Evolutionary conservation across 139 green algal genomes (phyloP).

Genomic region (Chlamydomonas sp.): DNA sequence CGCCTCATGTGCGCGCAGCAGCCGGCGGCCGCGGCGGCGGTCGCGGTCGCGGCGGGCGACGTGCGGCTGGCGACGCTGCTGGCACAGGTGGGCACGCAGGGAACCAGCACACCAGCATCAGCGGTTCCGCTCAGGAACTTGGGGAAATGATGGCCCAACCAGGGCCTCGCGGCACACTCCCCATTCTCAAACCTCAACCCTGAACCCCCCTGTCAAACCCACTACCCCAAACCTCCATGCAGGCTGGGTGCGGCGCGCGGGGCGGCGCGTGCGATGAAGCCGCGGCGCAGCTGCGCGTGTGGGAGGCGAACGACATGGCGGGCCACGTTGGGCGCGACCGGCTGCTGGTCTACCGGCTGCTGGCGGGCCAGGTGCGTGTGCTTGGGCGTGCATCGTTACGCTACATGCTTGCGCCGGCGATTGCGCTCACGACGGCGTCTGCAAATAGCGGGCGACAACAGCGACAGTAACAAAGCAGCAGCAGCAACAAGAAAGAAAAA

Average conservation of each 20-base stretch:
- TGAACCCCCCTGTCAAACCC: neutral
- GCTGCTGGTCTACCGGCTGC: conserved; percentile 53
- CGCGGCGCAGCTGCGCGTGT: conserved; percentile 54
- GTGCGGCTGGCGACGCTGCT: conserved; percentile 68
- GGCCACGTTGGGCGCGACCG: conserved; percentile 33
- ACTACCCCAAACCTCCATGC: conserved; percentile 4
- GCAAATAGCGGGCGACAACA: too few relatives aligned
- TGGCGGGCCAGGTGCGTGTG: conserved; percentile 53
- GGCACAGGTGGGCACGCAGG: conserved; percentile 32
- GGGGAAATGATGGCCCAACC: too few relatives aligned
- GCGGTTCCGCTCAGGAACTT: too few relatives aligned
- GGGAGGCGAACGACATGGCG: conserved; percentile 34
- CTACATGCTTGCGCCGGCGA: neutral
- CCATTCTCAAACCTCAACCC: neutral
- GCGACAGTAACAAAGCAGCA: too few relatives aligned
- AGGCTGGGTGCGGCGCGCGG: neutral
- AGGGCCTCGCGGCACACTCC: too few relatives aligned
- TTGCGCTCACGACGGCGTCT: too few relatives aligned
- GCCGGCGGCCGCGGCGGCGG: conserved; percentile 30
- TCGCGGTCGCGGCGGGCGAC: conserved; percentile 58
- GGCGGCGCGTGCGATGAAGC: conserved; percentile 26
- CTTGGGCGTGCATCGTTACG: neutral
- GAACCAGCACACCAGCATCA: too few relatives aligned
- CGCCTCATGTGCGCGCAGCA: conserved; percentile 57
- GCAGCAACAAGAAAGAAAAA: too few relatives aligned